phyloP scores from a whole-genome alignment of 192 early-diverging fungal species.

The Haplosporangium gracile region DNA sequence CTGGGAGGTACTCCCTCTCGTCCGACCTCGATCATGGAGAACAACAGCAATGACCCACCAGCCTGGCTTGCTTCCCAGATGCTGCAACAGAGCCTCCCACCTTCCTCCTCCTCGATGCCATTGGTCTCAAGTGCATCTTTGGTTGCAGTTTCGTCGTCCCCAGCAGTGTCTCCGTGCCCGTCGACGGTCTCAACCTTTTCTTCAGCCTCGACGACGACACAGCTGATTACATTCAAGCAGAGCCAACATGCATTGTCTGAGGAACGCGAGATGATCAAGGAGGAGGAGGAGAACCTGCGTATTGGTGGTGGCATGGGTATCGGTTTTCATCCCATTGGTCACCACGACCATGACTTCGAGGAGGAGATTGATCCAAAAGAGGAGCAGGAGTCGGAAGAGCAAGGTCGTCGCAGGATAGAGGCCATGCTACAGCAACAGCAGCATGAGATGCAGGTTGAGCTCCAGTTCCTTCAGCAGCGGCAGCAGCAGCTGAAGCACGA shows the following conservation, averaged over 20 bases:
- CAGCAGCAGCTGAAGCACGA: constrained; percentile 23
- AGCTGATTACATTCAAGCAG: neutral
- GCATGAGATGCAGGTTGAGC: constrained; percentile 23
- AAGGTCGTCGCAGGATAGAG: neutral
- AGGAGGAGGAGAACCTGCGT: neutral
- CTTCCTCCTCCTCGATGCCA: neutral
- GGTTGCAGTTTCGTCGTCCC: neutral
- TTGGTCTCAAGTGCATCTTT: neutral
- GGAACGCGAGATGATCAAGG: neutral
- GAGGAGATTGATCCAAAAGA: neutral
- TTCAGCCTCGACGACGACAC: neutral
- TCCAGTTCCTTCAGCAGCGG: constrained; percentile 23
- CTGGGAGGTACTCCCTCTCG: neutral
- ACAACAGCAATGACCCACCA: neutral
- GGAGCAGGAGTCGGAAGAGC: neutral
- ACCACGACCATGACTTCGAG: neutral
- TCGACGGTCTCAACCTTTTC: too few relatives aligned
- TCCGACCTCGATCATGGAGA: neutral
- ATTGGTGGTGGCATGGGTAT: neutral
- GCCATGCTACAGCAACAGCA: constrained; percentile 19
- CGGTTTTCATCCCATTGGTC: neutral
- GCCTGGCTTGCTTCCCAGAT: neutral
- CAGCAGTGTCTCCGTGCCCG: neutral
- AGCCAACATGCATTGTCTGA: neutral
- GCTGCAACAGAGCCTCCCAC: neutral